Percentiles rank a stretch among this genome's conserved stretches.
Evolutionary conservation across 106 monocot genomes (phyloP).

Genomic region (Chionographis japonica): DNA sequence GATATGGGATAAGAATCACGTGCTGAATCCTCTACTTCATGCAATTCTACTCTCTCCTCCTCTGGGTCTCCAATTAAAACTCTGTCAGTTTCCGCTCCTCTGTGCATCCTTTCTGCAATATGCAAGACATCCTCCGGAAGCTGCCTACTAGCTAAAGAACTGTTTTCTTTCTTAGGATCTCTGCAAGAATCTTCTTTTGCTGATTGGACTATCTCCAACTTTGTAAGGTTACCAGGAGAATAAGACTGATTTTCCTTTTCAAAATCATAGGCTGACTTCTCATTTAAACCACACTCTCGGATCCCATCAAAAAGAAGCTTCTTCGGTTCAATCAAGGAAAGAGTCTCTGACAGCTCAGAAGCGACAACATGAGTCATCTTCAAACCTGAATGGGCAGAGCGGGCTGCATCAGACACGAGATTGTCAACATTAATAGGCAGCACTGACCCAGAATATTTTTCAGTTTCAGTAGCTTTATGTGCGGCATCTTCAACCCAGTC

Average conservation of each 20-base stretch:
- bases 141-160: neutral
- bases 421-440: neutral
- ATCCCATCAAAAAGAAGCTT: slow-evolving; percentile 21
- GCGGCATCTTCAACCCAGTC: neutral
- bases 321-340: slow-evolving; percentile 17
- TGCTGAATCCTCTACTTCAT: slow-evolving; percentile 13
- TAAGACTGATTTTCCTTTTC: neutral
- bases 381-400: slow-evolving; percentile 4
- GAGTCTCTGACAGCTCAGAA: neutral
- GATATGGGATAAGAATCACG: neutral
- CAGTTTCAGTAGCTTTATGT: neutral
- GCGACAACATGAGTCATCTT: neutral
- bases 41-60: neutral
- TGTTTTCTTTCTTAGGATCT: slow-evolving; percentile 6
- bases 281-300: neutral
- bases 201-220: neutral
- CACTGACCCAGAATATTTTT: neutral
- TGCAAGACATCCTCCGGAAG: neutral
- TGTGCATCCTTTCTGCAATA: neutral
- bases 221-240: neutral
- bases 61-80: neutral
- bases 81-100: neutral
- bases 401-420: neutral
- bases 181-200: neutral
- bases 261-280: neutral